phyloP scores from a whole-genome alignment of 192 early-diverging fungal genomes.

The Coemansia sp. region DNA sequence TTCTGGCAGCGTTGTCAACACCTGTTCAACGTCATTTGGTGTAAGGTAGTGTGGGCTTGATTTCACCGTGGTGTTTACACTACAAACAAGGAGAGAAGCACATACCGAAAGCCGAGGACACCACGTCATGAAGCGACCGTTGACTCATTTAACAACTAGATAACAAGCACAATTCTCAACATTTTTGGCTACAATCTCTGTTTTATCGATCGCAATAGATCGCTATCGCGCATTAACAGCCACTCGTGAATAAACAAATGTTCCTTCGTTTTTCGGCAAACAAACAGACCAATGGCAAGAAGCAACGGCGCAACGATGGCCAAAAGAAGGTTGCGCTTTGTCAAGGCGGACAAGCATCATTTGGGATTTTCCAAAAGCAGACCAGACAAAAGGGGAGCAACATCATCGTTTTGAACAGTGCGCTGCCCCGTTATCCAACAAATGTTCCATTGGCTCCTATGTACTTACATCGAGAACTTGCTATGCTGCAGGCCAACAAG shows the following conservation, averaged over 20 bases:
- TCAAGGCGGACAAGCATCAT: too few species aligned
- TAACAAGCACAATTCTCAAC: too few species aligned
- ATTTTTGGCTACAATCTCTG: too few species aligned
- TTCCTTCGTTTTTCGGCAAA: not conserved
- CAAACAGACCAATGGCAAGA: slow-evolving; percentile 5
- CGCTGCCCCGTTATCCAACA: too few species aligned
- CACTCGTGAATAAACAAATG: not conserved
- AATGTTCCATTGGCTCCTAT: not conserved
- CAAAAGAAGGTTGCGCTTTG: not conserved
- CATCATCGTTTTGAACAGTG: not conserved
- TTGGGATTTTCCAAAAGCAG: not conserved
- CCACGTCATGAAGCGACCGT: too few species aligned
- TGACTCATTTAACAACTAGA: slow-evolving; percentile 3
- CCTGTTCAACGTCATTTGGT: too few species aligned
- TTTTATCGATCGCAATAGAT: slow-evolving; percentile 5
- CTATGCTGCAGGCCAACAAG: slow-evolving; percentile 59
- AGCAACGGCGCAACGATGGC: not conserved
- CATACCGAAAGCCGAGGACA: too few species aligned
- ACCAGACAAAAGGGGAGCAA: not conserved
- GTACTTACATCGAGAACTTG: slow-evolving; percentile 39
- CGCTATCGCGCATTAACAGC: not conserved
- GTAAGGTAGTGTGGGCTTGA: slow-evolving; percentile 25
- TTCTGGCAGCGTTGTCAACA: slow-evolving; percentile 22
- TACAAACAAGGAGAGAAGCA: slow-evolving; percentile 20
- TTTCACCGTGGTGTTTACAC: slow-evolving; percentile 29